phyloP scores from a whole-genome alignment of 768 basidiomycete species.

The Chalciporus pseudorubinellus region DNA sequence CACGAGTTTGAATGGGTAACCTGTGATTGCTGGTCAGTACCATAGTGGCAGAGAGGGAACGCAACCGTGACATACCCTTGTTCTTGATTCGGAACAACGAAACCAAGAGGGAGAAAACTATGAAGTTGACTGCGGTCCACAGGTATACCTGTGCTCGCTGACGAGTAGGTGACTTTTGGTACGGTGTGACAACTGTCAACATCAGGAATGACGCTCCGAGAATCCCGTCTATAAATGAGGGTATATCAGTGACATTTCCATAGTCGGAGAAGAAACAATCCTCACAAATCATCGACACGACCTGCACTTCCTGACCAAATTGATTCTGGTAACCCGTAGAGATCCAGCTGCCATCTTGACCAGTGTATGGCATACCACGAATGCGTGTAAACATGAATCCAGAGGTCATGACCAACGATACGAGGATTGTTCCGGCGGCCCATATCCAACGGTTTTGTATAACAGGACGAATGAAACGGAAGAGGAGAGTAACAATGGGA shows the following conservation, averaged over 20 bases:
- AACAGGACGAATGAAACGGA: conserved; percentile 63
- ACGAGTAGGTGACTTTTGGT: conserved; percentile 63
- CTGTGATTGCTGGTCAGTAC: conserved; percentile 33
- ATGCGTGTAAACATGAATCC: conserved; percentile 98
- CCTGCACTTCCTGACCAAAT: conserved; percentile 89
- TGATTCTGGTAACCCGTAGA: conserved; percentile 87
- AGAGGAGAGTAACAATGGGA: conserved; percentile 47
- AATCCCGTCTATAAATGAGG: conserved; percentile 64
- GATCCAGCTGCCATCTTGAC: conserved; percentile 72
- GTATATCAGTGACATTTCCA: conserved; percentile 2
- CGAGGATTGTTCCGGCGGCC: conserved; percentile 60
- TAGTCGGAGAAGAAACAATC: conserved; percentile 16
- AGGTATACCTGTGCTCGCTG: conserved; percentile 89
- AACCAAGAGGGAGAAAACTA: conserved; percentile 84
- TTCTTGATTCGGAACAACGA: conserved; percentile 92
- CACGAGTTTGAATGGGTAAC: conserved; percentile 79
- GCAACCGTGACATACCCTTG: conserved; percentile 49
- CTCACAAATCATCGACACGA: conserved; percentile 84
- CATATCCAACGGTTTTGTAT: conserved; percentile 75
- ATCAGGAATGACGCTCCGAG: conserved; percentile 77
- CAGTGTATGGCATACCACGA: conserved; percentile 69
- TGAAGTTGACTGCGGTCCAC: conserved; percentile 78
- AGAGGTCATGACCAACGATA: conserved; percentile 80
- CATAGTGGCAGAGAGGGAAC: neutral
- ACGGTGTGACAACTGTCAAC: conserved; percentile 78